Evolutionary conservation across 1,284 basidiomycete species (phyloP).

Genomic region (Cystobasidium pallidum): DNA sequence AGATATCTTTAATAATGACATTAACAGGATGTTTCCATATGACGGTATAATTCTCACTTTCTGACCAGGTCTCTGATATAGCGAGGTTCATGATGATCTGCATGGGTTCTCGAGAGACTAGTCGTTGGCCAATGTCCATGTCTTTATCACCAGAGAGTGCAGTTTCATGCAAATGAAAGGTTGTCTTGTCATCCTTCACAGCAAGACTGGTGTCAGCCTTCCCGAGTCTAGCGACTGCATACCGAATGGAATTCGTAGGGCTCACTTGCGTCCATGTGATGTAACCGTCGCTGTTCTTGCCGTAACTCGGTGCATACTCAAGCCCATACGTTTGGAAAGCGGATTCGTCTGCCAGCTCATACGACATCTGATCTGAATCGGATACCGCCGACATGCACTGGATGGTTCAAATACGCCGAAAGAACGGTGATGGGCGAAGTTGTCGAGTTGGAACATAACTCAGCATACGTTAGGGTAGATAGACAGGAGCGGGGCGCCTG

Average conservation of each 20-base stretch:
- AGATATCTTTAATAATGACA: background rate
- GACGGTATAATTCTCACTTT: background rate
- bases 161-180: constrained; percentile 74
- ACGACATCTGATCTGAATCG: constrained; percentile 8
- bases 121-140: constrained; percentile 71
- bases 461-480: too few relatives aligned
- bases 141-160: constrained; percentile 70
- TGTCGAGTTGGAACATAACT: too few relatives aligned
- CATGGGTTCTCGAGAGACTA: constrained; percentile 64
- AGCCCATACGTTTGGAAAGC: constrained; percentile 14
- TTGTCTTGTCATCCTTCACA: constrained; percentile 3
- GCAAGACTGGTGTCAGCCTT: background rate
- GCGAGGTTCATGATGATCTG: constrained; percentile 43
- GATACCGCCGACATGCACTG: constrained; percentile 28
- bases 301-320: constrained; percentile 16
- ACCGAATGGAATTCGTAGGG: background rate
- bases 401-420: background rate
- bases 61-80: constrained; percentile 23
- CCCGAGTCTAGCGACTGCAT: background rate
- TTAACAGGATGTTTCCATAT: background rate
- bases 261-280: constrained; percentile 18
- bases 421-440: background rate
- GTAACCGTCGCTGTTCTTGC: constrained; percentile 22
- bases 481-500: too few relatives aligned
- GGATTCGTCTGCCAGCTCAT: constrained; percentile 5